A percentile compares a stretch with the other conserved stretches of the same genome.
phyloP scores from a whole-genome alignment of 768 basidiomycete species.

The Trametes gibbosa region DNA sequence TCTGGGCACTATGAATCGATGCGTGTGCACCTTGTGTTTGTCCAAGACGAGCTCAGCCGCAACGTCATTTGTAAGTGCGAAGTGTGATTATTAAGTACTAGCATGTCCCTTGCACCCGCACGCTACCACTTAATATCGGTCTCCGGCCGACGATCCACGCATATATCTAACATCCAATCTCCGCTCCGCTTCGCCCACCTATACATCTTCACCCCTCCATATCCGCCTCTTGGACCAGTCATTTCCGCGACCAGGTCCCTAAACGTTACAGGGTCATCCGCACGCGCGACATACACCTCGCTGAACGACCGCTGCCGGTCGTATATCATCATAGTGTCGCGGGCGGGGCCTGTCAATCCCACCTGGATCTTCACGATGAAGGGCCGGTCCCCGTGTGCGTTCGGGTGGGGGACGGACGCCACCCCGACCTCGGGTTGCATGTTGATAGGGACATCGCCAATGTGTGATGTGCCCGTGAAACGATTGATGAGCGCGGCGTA shows the following conservation, averaged over 20 bases:
- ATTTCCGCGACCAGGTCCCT: constrained; percentile 21
- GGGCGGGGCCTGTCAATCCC: not conserved
- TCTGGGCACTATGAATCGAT: not conserved
- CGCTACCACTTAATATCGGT: constrained; percentile 19
- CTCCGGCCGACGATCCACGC: constrained; percentile 23
- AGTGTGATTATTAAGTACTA: too few relatives aligned
- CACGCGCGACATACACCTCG: constrained; percentile 30
- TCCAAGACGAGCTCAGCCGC: too few relatives aligned
- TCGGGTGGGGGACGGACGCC: constrained; percentile 22
- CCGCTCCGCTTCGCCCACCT: constrained; percentile 27
- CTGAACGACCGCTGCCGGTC: constrained; percentile 40
- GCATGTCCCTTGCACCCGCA: too few relatives aligned
- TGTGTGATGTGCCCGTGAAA: constrained; percentile 12
- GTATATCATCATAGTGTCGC: constrained; percentile 33
- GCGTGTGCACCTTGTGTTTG: too few relatives aligned
- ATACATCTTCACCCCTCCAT: constrained; percentile 27
- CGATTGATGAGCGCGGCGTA: constrained; percentile 18
- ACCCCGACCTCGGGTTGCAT: not conserved
- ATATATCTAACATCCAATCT: constrained; percentile 23
- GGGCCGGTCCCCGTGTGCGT: constrained; percentile 32
- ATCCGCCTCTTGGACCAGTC: constrained; percentile 18
- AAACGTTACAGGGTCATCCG: constrained; percentile 18
- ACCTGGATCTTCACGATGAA: constrained; percentile 42
- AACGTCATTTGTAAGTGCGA: too few relatives aligned
- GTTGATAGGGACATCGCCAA: constrained; percentile 23